Evolutionary conservation across 495 filamentous ascomycete species (phyloP).

Genomic region (Rhypophila decipiens): DNA sequence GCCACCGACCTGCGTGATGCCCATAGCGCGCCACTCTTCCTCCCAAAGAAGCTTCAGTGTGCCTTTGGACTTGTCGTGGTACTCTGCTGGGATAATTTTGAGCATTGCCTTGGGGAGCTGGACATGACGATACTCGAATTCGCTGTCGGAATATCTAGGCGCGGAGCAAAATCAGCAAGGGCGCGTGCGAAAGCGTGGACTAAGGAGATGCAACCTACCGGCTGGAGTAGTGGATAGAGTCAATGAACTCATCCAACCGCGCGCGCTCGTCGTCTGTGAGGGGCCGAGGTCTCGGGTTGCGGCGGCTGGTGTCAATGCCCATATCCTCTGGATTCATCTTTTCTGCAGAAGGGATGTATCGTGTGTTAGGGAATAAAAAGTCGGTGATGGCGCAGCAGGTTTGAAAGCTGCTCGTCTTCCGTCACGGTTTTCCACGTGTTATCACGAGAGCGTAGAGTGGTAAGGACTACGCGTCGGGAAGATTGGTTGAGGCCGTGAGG

Average conservation of each 20-base stretch:
- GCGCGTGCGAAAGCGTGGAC: not conserved
- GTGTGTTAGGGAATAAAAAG: not conserved
- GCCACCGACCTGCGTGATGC: conserved; percentile 79
- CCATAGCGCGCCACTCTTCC: conserved; percentile 93
- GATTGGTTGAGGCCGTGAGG: not conserved
- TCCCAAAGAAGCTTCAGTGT: conserved; percentile 96
- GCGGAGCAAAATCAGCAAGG: not conserved
- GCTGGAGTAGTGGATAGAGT: conserved; percentile 90
- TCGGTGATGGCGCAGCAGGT: not conserved
- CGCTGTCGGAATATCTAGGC: conserved; percentile 76
- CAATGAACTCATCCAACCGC: conserved; percentile 82
- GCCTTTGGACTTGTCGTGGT: conserved; percentile 83
- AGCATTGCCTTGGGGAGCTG: conserved; percentile 97
- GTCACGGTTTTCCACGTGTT: too few species aligned
- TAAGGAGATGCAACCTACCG: conserved; percentile 49
- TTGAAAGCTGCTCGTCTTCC: not conserved
- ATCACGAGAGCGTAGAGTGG: too few species aligned
- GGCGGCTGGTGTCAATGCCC: conserved; percentile 73
- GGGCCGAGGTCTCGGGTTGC: conserved; percentile 77
- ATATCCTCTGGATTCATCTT: conserved; percentile 25
- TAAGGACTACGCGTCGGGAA: too few species aligned
- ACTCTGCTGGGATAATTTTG: conserved; percentile 91
- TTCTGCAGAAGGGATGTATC: too few species aligned
- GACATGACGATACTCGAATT: conserved; percentile 92
- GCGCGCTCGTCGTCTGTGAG: conserved; percentile 74